Base-by-base conservation (phyloP, 2,329 filamentous ascomycete species). In the Arachnomyces sp. region DNA sequence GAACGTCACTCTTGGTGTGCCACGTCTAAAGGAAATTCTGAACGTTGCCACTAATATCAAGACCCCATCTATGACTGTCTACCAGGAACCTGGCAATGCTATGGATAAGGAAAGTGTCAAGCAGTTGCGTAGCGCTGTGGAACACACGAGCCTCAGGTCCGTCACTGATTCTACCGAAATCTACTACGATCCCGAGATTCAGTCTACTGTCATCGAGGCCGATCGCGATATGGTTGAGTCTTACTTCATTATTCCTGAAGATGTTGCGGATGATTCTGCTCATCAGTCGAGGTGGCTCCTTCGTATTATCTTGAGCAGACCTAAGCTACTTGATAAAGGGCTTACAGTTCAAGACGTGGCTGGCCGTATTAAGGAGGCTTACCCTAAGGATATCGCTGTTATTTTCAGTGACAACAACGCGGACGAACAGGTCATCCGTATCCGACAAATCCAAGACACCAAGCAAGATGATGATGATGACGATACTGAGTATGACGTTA, bases 391-490 rank as follows among this genome's bases (percentile, higher is more conserved):
- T 62, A 70, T 96, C 52, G 87, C 87, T 11, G 81, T 98, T 50
- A 89, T 98, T 45, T 94, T 94, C 72, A 94, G 88, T 65, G 92
- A 98, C 64, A 92, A 95, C 71, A 98, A 98, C 62, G 89, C 90
- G 7, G 89, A 95, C 49, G 81, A 93, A 59, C 88, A 93, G 61
- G 83, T 96, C 34, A 87, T 98, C 52, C 92, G 92, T 60, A 83
- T 95, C 49, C 84, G 92, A 49, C 83, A 89, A 54, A 79, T 93
- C 46, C 71, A 74, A 53, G 70, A 76, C 34, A 69, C 72, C 25
- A 81, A 83, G 36, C 78, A 81, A 34, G 82, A 86, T 57, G 83
- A 84, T 9, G 84, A 90, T 7, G 81, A 82, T 29, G 73, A 78
- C 13, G 76, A 75, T 39, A 77, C 84, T 42, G 84, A 94, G 55